Conservation (phyloP, 2,329 filamentous ascomycete species). For the Fusarium pseudonygamai region DNA sequence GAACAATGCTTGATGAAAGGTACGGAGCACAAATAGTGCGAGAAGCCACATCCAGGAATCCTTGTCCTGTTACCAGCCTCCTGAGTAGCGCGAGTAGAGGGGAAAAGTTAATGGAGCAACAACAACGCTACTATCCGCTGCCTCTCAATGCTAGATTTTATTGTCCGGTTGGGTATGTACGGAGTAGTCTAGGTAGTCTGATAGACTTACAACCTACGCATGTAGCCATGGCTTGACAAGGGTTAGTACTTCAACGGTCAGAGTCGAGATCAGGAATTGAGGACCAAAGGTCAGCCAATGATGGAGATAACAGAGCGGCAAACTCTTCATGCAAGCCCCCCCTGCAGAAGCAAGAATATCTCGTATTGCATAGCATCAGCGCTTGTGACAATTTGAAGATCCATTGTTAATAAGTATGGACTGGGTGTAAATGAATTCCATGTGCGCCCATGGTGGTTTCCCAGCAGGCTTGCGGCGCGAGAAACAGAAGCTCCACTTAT, state of each 20-base stretch:
- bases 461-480: background rate
- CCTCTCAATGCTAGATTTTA: background rate
- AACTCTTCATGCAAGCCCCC: background rate
- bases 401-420: background rate
- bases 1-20: background rate
- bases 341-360: background rate
- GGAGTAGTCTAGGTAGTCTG: background rate
- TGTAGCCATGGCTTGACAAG: conserved; percentile 23
- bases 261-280: background rate
- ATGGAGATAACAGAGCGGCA: background rate
- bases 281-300: background rate
- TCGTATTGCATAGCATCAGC: background rate
- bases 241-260: conserved; percentile 8
- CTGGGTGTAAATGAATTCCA: background rate
- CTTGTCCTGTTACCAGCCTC: conserved; percentile 29
- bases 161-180: background rate
- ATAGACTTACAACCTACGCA: background rate
- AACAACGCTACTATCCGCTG: background rate
- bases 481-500: conserved; percentile 19
- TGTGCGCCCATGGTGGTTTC: conserved; percentile 1
- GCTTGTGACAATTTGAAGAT: background rate
- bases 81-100: conserved; percentile 14
- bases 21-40: background rate
- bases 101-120: conserved; percentile 10
- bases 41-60: background rate